Percentiles rank a stretch among this genome's conserved stretches.
Evolutionary conservation across 495 filamentous ascomycete species (phyloP).

Genomic region (Xylaria cubensis): DNA sequence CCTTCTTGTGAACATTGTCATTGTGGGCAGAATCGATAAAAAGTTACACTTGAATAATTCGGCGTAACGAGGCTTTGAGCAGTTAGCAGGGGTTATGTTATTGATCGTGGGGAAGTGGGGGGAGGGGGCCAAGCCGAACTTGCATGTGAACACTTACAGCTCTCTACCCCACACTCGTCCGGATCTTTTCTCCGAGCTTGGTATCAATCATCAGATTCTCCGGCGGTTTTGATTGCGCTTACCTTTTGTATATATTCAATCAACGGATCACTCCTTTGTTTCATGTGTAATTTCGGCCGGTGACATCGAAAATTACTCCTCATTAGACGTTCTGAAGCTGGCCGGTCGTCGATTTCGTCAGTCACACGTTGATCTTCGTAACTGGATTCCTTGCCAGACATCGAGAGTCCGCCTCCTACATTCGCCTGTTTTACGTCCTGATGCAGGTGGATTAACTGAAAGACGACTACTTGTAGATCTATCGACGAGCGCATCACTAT

Average conservation of each 20-base stretch:
- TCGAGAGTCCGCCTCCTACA: not conserved
- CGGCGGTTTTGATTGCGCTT: not conserved
- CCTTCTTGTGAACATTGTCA: not conserved
- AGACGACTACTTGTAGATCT: not conserved
- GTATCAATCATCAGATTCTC: not conserved
- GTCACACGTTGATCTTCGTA: not conserved
- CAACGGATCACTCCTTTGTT: not conserved
- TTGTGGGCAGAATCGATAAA: not conserved
- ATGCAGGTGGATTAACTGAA: not conserved
- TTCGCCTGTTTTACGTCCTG: not conserved
- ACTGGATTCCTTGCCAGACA: not conserved
- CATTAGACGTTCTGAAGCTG: not conserved
- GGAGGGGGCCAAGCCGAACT: not conserved
- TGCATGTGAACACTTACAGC: not conserved
- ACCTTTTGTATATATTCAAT: not conserved
- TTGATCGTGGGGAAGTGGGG: not conserved
- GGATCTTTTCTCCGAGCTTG: not conserved
- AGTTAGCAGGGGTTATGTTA: not conserved
- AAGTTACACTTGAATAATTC: not conserved
- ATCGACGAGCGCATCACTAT: conserved; percentile 4
- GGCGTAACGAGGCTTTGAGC: not conserved
- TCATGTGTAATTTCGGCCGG: not conserved
- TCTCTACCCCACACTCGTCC: conserved; percentile 10
- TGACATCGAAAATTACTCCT: not conserved
- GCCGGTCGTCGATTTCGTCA: not conserved